These are phyloP conservation scores for Gentiana dahurica DNA, from an alignment of 257 asterid genomes.

Conservation along the genomic window DNA sequence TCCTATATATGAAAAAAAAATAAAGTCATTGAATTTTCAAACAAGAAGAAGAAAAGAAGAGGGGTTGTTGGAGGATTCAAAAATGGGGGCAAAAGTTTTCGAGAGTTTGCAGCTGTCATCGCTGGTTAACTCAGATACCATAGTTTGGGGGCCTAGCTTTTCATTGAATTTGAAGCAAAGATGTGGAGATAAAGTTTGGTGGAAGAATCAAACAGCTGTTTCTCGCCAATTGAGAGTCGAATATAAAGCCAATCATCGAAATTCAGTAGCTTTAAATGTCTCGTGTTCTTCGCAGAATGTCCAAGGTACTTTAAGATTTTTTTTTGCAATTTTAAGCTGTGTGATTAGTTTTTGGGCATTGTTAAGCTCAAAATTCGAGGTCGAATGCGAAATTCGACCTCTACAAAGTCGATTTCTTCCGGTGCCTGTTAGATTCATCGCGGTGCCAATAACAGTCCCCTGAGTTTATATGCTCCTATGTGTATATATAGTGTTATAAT, in stretches of 20 bases:
- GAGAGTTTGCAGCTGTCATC: slow-evolving; percentile 34
- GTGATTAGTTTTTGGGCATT: no score
- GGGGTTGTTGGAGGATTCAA: background rate
- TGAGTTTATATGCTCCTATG: background rate
- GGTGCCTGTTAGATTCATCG: no score
- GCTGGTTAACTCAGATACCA: slow-evolving; percentile 23
- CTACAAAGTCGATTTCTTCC: no score
- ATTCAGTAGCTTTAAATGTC: slow-evolving; percentile 31
- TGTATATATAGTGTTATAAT: background rate
- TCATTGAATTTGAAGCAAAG: slow-evolving; percentile 31
- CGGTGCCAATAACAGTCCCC: no score
- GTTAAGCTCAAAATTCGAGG: no score
- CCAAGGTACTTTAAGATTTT: slow-evolving; percentile 38
- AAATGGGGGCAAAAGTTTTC: slow-evolving; percentile 51
- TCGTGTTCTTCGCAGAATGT: slow-evolving; percentile 46
- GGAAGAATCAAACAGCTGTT: slow-evolving; percentile 11
- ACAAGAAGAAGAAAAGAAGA: background rate
- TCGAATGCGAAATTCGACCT: no score
- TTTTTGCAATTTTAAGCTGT: background rate
- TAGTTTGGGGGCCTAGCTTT: slow-evolving; percentile 25
- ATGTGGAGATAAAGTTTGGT: slow-evolving; percentile 15
- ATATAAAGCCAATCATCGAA: slow-evolving; percentile 14
- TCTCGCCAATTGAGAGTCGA: slow-evolving; percentile 23
- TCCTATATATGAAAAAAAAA: no score
- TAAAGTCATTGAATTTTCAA: no score